Evolutionary conservation across 257 asterid genomes (phyloP), one percentile per base, ranked within the genome.

Genomic region (Nicotiana noctiflora): DNA sequence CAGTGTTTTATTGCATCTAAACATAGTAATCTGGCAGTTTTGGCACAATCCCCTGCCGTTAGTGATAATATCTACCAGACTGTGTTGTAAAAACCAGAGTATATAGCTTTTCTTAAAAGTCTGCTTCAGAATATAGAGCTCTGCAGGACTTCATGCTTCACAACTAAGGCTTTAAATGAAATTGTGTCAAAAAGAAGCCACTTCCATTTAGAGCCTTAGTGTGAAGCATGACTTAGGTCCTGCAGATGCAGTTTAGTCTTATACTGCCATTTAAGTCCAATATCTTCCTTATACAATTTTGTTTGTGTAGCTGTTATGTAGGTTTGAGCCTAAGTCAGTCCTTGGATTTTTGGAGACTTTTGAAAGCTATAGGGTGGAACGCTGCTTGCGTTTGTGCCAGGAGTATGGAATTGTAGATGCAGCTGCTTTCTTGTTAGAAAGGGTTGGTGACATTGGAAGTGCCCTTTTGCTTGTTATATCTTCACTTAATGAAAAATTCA

Each of bases 391-490:
- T 31, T 86, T 95, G 82, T 95, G 99, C 93, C 97, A 93, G 90
- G 97, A 95, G 80, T 88, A 91, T 89, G 92, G 89, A 76, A 90
- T 95, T 84, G 62, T 81, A 68, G 98, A 95, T 85, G 99, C 97
- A 70, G 95, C 99, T 79, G 88, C 98, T 82, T 95, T 92, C 88
- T 92, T 95, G 91, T 90, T 93, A 74, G 99, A 95, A 88, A 91
- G 97, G 88, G 99, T 92, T 86, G 99, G 98, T 87, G 97, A 95
- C 29, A 95, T 92, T 79, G 97, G 98, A 84, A 92, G 91, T 85
- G 99, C 99, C 78, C 93, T 95, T 84, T 86, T 81, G 76, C 91
- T 93, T 29, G 86, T 87, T 84, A 91, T 95, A 82, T 92, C 98
- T 85, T 87, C 88, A 80, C 94, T 95, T 21, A 62, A 83, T 83